These are phyloP conservation scores for Vitis cinerea DNA, from an alignment of 164 flowering plant species.

Conservation along the genomic window DNA sequence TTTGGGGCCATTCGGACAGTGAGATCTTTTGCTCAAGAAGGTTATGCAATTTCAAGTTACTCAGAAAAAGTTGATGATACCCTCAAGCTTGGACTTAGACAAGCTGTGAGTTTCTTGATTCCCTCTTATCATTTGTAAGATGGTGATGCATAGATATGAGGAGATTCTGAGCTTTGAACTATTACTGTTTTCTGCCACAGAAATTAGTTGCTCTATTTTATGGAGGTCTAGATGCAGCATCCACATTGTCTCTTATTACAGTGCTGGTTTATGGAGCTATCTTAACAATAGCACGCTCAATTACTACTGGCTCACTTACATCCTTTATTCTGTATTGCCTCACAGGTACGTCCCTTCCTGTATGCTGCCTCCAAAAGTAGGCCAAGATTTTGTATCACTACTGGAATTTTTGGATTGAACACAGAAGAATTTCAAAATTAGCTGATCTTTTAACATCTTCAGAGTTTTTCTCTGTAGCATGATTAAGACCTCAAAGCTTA, in stretches of 20 bases:
- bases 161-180: slow-evolving; percentile 9
- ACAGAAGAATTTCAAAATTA: no score
- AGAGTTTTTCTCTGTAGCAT: no score
- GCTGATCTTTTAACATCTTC: no score
- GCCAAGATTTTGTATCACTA: no score
- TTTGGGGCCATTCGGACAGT: slow-evolving; percentile 97
- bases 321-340: slow-evolving; percentile 79
- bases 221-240: slow-evolving; percentile 93
- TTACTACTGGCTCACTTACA: slow-evolving; percentile 71
- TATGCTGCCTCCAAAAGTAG: neutral
- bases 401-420: no score
- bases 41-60: slow-evolving; percentile 63
- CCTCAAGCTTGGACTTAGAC: slow-evolving; percentile 79
- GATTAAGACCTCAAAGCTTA: no score
- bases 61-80: slow-evolving; percentile 90
- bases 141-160: slow-evolving; percentile 1
- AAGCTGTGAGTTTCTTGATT: slow-evolving; percentile 69
- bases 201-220: slow-evolving; percentile 77
- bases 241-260: slow-evolving; percentile 75
- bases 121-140: neutral
- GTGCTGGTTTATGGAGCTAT: slow-evolving; percentile 93
- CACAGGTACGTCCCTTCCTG: slow-evolving; percentile 46
- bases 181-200: slow-evolving; percentile 39
- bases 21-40: slow-evolving; percentile 96
- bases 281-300: slow-evolving; percentile 73